A percentile compares a stretch with the other conserved stretches of the same genome.
Evolutionary conservation across 352 stramenopile genomes (phyloP).

Genomic region (Phytophthora kernoviae): DNA sequence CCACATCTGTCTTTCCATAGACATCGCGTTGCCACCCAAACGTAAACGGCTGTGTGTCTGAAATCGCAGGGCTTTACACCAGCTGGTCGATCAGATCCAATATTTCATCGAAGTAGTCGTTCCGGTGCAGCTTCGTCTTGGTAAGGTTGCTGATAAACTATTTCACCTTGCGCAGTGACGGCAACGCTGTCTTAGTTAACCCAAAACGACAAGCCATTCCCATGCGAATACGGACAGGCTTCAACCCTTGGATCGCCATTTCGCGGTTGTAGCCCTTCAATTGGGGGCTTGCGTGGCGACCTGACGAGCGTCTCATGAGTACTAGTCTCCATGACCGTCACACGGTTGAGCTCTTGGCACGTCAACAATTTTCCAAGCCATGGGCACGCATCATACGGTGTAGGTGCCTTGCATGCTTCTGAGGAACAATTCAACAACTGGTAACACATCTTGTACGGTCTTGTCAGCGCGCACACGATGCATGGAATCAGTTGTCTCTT

Average conservation of each 20-base stretch:
- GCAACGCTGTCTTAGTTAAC: background rate
- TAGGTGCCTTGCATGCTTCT: background rate
- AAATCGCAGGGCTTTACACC: background rate
- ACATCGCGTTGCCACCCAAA: background rate
- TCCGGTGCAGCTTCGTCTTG: background rate
- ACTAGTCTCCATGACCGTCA: background rate
- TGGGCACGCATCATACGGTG: background rate
- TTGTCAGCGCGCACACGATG: background rate
- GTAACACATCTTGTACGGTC: background rate
- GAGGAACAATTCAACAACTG: background rate
- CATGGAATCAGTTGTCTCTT: background rate
- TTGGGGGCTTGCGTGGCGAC: background rate
- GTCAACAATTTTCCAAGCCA: background rate
- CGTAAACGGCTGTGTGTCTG: background rate
- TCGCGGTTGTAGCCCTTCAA: background rate
- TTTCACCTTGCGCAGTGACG: background rate
- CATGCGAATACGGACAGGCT: background rate
- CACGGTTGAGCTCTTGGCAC: background rate
- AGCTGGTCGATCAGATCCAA: background rate
- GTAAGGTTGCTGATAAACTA: background rate
- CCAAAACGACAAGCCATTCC: background rate
- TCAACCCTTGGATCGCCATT: background rate
- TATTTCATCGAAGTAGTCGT: background rate
- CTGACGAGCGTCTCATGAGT: background rate
- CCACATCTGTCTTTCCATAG: background rate